phyloP scores from a whole-genome alignment of 352 stramenopile genomes.

The Phytophthora megakarya region DNA sequence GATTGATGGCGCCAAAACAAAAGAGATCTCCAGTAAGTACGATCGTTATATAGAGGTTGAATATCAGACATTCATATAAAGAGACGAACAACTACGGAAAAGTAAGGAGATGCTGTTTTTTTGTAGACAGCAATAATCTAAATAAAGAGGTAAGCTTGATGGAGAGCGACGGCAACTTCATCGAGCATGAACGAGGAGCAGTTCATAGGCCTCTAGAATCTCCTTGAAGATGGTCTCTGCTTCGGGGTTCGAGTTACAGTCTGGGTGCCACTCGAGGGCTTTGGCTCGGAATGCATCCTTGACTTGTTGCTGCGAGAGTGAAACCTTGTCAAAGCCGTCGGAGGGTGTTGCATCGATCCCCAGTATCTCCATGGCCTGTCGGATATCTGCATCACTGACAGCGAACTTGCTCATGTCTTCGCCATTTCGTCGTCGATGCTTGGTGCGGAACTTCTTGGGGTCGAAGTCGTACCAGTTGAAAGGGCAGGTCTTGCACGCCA shows the following conservation, averaged over 20 bases:
- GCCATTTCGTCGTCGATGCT: constrained; percentile 7
- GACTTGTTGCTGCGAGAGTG: constrained; percentile 32
- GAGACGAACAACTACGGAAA: too few species aligned
- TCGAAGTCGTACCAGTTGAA: constrained; percentile 77
- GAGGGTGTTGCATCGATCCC: constrained; percentile 14
- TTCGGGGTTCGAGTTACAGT: constrained; percentile 86
- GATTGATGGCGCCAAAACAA: constrained; percentile 23
- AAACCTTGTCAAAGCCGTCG: neutral
- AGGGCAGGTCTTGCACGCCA: constrained; percentile 60
- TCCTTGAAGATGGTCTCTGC: constrained; percentile 87
- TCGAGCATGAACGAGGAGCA: constrained; percentile 47
- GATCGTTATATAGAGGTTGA: constrained; percentile 1
- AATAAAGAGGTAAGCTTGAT: too few species aligned
- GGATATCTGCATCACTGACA: constrained; percentile 21
- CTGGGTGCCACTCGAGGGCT: constrained; percentile 92
- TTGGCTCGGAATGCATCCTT: constrained; percentile 68
- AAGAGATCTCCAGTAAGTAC: constrained; percentile 11
- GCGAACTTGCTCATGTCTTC: constrained; percentile 7
- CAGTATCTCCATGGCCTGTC: constrained; percentile 31
- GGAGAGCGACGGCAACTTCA: neutral
- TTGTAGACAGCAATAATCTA: too few species aligned
- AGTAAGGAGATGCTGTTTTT: too few species aligned
- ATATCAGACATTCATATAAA: too few species aligned
- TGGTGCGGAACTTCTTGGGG: constrained; percentile 40
- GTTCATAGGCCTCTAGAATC: constrained; percentile 89